phyloP scores from a whole-genome alignment of 371 early-diverging fungal genomes.

The Nematocida minor region DNA sequence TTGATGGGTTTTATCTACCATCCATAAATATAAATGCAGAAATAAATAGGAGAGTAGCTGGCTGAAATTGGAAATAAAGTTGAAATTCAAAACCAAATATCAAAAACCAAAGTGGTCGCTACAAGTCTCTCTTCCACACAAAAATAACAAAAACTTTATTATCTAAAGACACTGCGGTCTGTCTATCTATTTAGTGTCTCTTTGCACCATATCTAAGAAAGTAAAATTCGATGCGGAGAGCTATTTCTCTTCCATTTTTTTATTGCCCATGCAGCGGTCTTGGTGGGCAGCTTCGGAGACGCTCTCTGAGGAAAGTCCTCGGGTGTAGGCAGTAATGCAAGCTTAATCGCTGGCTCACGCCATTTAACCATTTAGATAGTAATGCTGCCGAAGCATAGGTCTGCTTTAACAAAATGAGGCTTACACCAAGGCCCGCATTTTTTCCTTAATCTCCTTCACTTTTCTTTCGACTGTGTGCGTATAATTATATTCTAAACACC shows the following conservation, averaged over 20 bases:
- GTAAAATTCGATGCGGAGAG: no score
- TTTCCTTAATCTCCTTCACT: constrained; percentile 4
- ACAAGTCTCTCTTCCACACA: no score
- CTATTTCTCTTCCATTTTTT: not conserved
- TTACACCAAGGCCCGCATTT: constrained; percentile 39
- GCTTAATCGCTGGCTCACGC: constrained; percentile 19
- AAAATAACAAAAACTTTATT: no score
- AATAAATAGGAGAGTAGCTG: no score
- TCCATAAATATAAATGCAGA: no score
- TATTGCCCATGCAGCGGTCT: not conserved
- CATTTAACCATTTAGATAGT: constrained; percentile 52
- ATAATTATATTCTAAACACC: not conserved
- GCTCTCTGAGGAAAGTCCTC: constrained; percentile 54
- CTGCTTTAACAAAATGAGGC: constrained; percentile 51
- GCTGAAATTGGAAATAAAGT: no score
- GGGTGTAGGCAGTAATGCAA: constrained; percentile 44
- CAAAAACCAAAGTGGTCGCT: no score
- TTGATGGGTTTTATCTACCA: no score
- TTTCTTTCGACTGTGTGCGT: not conserved
- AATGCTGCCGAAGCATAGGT: constrained; percentile 46
- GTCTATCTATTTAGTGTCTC: no score
- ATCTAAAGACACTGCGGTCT: no score
- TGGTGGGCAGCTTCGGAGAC: constrained; percentile 50
- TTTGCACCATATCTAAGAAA: no score
- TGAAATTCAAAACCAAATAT: no score